Evolutionary conservation across 2,329 filamentous ascomycete species (phyloP), one percentile per base, ranked within the genome.

Genomic region (Apiospora sp.): DNA sequence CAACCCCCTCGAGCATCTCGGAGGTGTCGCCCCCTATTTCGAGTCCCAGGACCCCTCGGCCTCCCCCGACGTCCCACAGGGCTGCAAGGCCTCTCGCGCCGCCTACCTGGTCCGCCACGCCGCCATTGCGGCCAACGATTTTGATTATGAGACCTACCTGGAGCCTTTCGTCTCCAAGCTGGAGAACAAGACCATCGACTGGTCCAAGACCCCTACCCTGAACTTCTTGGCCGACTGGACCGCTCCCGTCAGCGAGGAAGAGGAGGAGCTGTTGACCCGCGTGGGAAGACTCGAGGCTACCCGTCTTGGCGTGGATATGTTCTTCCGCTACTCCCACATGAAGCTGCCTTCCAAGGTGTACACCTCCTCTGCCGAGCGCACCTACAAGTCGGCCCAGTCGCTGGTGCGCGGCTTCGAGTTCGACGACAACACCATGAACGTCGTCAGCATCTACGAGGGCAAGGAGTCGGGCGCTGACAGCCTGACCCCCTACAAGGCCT

Each of bases 401-500:
- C 86, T 92, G 22, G 88, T 90, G 37, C 84, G 87, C 4, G 90
- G 89, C 0, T 82, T 91, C 13, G 87, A 90, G 75, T 80, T 82
- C 4, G 85, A 86, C 64, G 87, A 86, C 75, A 85, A 87, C 73
- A 82, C 83, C 69, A 90, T 91, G 73, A 82, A 87, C 67, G 83
- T 90, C 10, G 85, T 90, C 64, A 83, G 84, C 75, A 82, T 92
- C 70, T 86, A 86, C 74, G 90, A 92, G 79, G 86, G 86, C 27
- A 78, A 88, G 72, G 83, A 90, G 73, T 82, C 86, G 3, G 90
- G 90, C 24, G 91, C 90, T 12, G 84, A 92, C 77, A 86, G 82
- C 67, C 80, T 92, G 75, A 92, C 91, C 0, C 90, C 91, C 0
- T 92, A 93, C 81, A 88, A 89, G 78, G 86, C 86, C 51, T 93